Evolutionary conservation across 1,139 yeast genomes (phyloP).

Genomic region (Magnusiomyces suaveolens): DNA sequence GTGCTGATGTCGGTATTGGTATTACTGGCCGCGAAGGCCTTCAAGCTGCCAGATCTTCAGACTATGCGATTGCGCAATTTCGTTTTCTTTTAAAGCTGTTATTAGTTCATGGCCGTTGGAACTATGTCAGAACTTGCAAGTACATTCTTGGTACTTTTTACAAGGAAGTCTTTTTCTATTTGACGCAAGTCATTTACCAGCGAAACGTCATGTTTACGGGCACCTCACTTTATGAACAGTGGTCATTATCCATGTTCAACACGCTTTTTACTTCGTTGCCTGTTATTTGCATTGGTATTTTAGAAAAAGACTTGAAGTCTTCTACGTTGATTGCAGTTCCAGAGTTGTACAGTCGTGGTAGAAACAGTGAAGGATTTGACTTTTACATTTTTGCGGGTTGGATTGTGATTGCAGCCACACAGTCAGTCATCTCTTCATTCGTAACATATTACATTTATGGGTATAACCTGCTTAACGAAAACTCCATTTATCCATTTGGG

Average conservation of each 20-base stretch:
- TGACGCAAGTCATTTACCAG: slow-evolving; percentile 83
- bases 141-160: slow-evolving; percentile 90
- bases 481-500: slow-evolving; percentile 75
- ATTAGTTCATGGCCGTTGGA: slow-evolving; percentile 91
- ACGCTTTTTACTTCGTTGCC: slow-evolving; percentile 90
- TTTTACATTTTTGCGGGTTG: slow-evolving; percentile 59
- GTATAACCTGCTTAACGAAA: slow-evolving; percentile 50
- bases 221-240: slow-evolving; percentile 82
- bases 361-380: slow-evolving; percentile 67
- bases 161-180: slow-evolving; percentile 80
- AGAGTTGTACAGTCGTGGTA: slow-evolving; percentile 71
- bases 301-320: slow-evolving; percentile 82
- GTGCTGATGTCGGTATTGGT: slow-evolving; percentile 96
- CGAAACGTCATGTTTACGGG: slow-evolving; percentile 85
- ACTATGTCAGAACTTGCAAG: slow-evolving; percentile 82
- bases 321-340: slow-evolving; percentile 87
- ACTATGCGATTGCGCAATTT: slow-evolving; percentile 92
- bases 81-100: slow-evolving; percentile 70
- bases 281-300: slow-evolving; percentile 87
- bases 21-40: slow-evolving; percentile 95
- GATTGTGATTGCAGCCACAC: slow-evolving; percentile 69
- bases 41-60: slow-evolving; percentile 93
- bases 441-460: slow-evolving; percentile 62
- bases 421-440: slow-evolving; percentile 65
- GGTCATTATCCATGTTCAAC: slow-evolving; percentile 96